phyloP scores from a whole-genome alignment of 2,329 filamentous ascomycete genomes.

The Fusarium temperatum region DNA sequence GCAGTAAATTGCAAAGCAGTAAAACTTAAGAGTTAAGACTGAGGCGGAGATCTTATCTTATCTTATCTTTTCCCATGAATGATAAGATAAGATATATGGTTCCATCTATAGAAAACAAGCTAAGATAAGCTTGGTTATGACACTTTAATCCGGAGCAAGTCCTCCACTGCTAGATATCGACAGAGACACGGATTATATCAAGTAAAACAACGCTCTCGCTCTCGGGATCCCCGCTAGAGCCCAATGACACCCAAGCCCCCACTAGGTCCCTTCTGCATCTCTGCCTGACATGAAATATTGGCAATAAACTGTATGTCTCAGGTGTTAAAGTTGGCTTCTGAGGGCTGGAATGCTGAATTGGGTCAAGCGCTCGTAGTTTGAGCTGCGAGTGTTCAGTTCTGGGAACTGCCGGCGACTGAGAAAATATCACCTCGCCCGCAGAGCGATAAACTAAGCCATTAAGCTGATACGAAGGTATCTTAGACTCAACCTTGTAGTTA shows the following conservation, averaged over 20 bases:
- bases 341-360: too few species aligned
- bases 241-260: background rate
- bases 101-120: background rate
- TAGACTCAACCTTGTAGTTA: rapidly evolving
- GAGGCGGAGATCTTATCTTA: background rate
- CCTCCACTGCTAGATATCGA: background rate
- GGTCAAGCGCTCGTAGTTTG: background rate
- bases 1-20: background rate
- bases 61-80: background rate
- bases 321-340: background rate
- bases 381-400: background rate
- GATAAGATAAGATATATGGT: background rate
- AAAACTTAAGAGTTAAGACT: too few species aligned
- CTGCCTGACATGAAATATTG: background rate
- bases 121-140: background rate
- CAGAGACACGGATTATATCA: background rate
- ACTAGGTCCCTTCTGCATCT: background rate
- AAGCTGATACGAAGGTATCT: background rate
- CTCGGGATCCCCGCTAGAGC: rapidly evolving
- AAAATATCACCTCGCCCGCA: background rate
- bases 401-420: background rate
- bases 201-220: background rate
- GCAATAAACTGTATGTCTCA: background rate
- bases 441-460: background rate
- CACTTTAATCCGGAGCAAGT: background rate